Evolutionary conservation across 257 asterid genomes (phyloP).

Genomic region (Phtheirospermum japonicum): DNA sequence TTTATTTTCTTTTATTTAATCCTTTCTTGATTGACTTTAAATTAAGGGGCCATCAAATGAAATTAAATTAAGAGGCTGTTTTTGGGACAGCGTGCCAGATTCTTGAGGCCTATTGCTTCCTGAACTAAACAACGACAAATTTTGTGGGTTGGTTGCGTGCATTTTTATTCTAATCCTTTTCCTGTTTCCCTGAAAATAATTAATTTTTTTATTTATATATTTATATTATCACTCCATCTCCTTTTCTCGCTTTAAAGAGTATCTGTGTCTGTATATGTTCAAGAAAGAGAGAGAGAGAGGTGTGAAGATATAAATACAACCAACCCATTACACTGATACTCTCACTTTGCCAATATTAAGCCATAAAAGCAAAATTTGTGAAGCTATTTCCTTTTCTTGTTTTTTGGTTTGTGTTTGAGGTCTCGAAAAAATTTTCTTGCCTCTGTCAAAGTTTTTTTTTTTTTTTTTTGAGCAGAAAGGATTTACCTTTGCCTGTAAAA

Average conservation of each 20-base stretch:
- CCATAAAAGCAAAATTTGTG: conserved; percentile 31
- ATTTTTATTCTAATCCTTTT: conserved; percentile 35
- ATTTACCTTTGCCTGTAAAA: too few species aligned
- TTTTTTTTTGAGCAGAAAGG: not conserved
- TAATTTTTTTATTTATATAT: not conserved
- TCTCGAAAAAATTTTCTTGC: too few species aligned
- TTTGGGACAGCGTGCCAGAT: too few species aligned
- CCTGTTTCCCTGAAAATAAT: conserved; percentile 31
- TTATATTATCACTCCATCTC: conserved; percentile 9
- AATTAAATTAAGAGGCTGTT: too few species aligned
- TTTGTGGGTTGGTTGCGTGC: conserved; percentile 60
- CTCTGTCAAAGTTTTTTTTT: not conserved
- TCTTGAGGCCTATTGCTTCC: conserved; percentile 35
- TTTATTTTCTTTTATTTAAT: too few species aligned
- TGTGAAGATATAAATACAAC: not conserved
- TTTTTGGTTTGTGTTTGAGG: conserved; percentile 7
- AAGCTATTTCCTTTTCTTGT: conserved; percentile 14
- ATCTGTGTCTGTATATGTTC: conserved; percentile 4
- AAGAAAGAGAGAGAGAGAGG: not conserved
- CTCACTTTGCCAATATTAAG: conserved; percentile 3
- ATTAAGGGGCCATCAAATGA: too few species aligned
- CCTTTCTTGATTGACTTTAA: too few species aligned
- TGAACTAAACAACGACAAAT: conserved; percentile 28
- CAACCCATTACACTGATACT: not conserved
- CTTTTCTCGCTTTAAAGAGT: not conserved